Evolutionary conservation across 331 rosid genomes (phyloP).

Genomic region (Malus hybrid): DNA sequence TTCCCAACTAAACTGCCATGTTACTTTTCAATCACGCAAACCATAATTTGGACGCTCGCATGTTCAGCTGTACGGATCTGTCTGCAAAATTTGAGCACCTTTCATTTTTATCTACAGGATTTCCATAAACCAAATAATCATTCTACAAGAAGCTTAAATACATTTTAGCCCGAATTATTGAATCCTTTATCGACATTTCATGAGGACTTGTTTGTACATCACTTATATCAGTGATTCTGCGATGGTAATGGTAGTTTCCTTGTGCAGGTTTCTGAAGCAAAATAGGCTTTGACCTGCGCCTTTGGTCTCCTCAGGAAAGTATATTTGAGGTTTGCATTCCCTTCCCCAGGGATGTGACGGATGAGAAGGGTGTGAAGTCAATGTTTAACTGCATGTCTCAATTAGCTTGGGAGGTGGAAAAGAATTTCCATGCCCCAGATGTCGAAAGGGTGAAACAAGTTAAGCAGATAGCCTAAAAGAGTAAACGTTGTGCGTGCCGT

Average conservation of each 20-base stretch:
- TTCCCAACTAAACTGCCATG: background rate
- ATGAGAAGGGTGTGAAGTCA: constrained; percentile 85
- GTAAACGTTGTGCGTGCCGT: background rate
- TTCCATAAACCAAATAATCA: background rate
- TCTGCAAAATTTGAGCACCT: background rate
- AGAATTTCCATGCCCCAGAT: constrained; percentile 47
- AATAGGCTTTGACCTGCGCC: constrained; percentile 78
- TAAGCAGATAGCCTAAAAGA: constrained; percentile 34
- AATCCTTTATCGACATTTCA: background rate
- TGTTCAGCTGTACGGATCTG: background rate
- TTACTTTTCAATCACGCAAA: background rate
- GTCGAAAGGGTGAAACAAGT: constrained; percentile 61
- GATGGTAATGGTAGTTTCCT: background rate
- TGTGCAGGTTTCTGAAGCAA: constrained; percentile 71
- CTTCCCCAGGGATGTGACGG: constrained; percentile 70
- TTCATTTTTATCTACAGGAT: background rate
- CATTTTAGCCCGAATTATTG: background rate
- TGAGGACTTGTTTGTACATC: background rate
- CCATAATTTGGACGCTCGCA: background rate
- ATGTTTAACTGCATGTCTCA: constrained; percentile 88
- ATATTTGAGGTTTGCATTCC: constrained; percentile 74
- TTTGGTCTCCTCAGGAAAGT: constrained; percentile 50
- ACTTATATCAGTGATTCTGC: background rate
- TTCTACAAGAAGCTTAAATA: background rate
- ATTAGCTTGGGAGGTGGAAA: constrained; percentile 94